These are phyloP conservation scores for Populus pruinosa DNA, from an alignment of 345 rosid genomes.

Conservation along the genomic window DNA sequence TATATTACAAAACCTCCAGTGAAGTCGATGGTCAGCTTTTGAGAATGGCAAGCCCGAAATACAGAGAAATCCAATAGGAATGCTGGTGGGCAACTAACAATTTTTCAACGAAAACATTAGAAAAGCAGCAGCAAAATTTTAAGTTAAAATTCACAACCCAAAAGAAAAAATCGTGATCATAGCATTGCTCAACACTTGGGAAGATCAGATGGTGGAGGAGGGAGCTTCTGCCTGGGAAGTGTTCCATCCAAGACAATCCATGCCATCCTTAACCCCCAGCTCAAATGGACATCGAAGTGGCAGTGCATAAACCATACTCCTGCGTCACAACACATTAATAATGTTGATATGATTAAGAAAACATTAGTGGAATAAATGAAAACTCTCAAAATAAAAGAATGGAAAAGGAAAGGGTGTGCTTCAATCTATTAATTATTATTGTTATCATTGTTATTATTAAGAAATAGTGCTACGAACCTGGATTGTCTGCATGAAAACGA, in stretches of 20 bases:
- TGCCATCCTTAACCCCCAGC: constrained; percentile 11
- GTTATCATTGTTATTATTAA: no score
- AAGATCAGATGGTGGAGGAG: constrained; percentile 12
- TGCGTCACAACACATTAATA: neutral
- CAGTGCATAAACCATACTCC: constrained; percentile 21
- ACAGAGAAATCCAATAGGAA: neutral
- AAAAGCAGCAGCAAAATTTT: neutral
- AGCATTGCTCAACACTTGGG: constrained; percentile 14
- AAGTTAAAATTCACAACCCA: neutral
- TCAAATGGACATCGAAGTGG: constrained; percentile 8
- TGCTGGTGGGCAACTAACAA: neutral
- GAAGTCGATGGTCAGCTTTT: neutral
- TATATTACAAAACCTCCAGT: neutral
- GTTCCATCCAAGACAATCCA: constrained; percentile 11
- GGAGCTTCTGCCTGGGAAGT: constrained; percentile 18
- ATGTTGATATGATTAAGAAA: no score
- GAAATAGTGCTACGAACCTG: constrained; percentile 38
- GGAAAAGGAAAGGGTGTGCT: neutral
- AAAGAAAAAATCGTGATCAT: neutral
- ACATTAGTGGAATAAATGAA: no score
- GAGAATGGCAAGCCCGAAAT: neutral
- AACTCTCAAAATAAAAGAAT: no score
- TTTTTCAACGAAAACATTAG: neutral
- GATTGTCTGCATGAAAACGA: constrained; percentile 70
- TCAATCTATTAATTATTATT: no score